These are phyloP conservation scores for Microbotryum scabiosae DNA, from an alignment of 1,284 basidiomycete genomes.

Conservation along the genomic window DNA sequence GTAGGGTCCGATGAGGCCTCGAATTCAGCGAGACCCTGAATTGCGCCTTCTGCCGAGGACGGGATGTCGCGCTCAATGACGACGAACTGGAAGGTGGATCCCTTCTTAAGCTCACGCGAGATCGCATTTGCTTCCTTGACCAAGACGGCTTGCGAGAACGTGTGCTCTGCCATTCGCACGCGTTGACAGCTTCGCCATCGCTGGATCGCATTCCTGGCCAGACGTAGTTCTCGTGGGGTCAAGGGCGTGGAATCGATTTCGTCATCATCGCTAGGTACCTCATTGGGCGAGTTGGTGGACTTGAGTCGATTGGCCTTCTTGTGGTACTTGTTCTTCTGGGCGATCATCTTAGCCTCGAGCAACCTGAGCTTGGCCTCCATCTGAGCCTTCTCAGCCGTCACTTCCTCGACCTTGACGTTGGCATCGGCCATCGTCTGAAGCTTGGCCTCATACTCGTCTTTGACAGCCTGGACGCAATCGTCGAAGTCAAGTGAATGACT, in stretches of 20 bases:
- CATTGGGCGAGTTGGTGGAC: neutral
- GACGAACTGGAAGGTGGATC: slow-evolving; percentile 85
- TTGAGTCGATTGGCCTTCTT: slow-evolving; percentile 50
- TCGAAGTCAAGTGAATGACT: slow-evolving; percentile 36
- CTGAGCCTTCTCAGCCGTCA: slow-evolving; percentile 71
- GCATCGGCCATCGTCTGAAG: slow-evolving; percentile 60
- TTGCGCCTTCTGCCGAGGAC: slow-evolving; percentile 71
- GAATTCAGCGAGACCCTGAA: slow-evolving; percentile 77
- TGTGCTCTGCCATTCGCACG: slow-evolving; percentile 83
- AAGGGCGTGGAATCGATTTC: slow-evolving; percentile 43
- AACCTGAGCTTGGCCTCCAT: slow-evolving; percentile 77
- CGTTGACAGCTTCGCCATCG: slow-evolving; percentile 75
- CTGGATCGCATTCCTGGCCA: slow-evolving; percentile 69
- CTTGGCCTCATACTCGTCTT: slow-evolving; percentile 51
- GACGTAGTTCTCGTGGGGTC: slow-evolving; percentile 49
- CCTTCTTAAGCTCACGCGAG: slow-evolving; percentile 75
- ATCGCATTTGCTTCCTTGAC: slow-evolving; percentile 93
- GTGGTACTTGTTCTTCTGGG: slow-evolving; percentile 33
- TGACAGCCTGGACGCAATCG: slow-evolving; percentile 15
- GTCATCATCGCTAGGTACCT: slow-evolving; percentile 45
- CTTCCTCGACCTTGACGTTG: slow-evolving; percentile 51
- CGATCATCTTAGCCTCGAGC: slow-evolving; percentile 70
- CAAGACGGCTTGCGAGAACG: slow-evolving; percentile 73
- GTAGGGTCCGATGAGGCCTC: slow-evolving; percentile 81
- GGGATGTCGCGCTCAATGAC: slow-evolving; percentile 62